phyloP scores from a whole-genome alignment of 257 asterid genomes.

The Solanum clarkiae region DNA sequence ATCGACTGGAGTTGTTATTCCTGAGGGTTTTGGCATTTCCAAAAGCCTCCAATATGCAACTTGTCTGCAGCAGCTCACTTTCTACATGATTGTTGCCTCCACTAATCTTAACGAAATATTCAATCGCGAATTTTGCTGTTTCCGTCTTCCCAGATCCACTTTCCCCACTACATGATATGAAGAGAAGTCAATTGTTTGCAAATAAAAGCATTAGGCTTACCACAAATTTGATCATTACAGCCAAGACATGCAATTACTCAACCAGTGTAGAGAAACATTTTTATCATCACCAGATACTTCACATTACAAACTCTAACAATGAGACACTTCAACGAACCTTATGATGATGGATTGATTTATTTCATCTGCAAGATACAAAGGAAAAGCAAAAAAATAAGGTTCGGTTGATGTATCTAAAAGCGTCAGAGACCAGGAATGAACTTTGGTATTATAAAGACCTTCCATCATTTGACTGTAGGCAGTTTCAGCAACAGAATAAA shows the following conservation, averaged over 20 bases:
- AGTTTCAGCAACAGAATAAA: slow-evolving; percentile 57
- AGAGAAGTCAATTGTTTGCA: neutral
- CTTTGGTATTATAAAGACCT: slow-evolving; percentile 35
- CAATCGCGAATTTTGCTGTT: slow-evolving; percentile 73
- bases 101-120: slow-evolving; percentile 72
- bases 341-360: slow-evolving; percentile 78
- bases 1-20: slow-evolving; percentile 87
- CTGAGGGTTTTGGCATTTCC: slow-evolving; percentile 89
- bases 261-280: neutral
- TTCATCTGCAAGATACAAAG: slow-evolving; percentile 49
- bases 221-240: neutral
- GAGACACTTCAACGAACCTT: slow-evolving; percentile 43
- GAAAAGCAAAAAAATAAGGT: neutral
- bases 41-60: slow-evolving; percentile 80
- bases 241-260: neutral
- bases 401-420: neutral
- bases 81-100: slow-evolving; percentile 61
- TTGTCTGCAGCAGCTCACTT: slow-evolving; percentile 64
- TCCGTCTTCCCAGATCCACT: slow-evolving; percentile 98
- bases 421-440: neutral
- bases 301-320: slow-evolving; percentile 3
- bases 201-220: neutral
- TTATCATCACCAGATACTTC: neutral
- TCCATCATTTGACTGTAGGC: slow-evolving; percentile 75
- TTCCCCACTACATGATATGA: slow-evolving; percentile 58